Base-by-base conservation (phyloP, 345 rosid species). In the Stellera chamaejasme region DNA sequence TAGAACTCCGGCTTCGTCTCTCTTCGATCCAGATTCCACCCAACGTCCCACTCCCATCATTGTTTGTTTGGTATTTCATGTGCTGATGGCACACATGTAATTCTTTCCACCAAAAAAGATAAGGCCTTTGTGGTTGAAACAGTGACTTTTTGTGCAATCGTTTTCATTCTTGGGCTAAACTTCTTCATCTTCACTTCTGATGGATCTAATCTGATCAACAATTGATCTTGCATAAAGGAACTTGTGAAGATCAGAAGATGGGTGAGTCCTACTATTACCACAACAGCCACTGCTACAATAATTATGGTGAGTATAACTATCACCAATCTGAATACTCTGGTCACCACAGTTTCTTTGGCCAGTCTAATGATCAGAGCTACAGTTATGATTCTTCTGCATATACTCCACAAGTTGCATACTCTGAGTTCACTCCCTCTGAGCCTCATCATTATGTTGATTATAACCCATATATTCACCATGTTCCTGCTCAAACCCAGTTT, bases 341-440 rank as follows among this genome's bases (percentile, higher is more conserved):
- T 32, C 39, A 32, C 39, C 9, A 4, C 39, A 4, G 39, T 32
- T 32, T 32, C 39, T 32, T 32, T 32, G 39, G 39, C 39, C 9
- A 32, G 39, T 32, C 5, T 32, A 8, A 56, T 10, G 50, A 58
- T 56, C 60, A 7, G 16, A 52, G 48, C 16, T 60, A 10, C 25
- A 11, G 4, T 36, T 50, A 41, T 54, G 55, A 73, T 60, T 47
- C 60, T 10, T 51, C 54, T 46, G 13, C 36, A 44, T 45, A 56
- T 46, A 62, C 10, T 41, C 46, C 69, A 26, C 41, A 26, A 8
- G 23, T 60, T 64, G 68, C 80, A 12, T 78, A 72, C 77, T 88
- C 85, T 67, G 80, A 66, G 28, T 74, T 75, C 0, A 52, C 67
- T 59, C 56, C 62, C 61, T 56, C 70, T 39, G 77, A 78, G 59